Evolutionary conservation across 345 rosid species (phyloP).

Genomic region (Brassica rapa): DNA sequence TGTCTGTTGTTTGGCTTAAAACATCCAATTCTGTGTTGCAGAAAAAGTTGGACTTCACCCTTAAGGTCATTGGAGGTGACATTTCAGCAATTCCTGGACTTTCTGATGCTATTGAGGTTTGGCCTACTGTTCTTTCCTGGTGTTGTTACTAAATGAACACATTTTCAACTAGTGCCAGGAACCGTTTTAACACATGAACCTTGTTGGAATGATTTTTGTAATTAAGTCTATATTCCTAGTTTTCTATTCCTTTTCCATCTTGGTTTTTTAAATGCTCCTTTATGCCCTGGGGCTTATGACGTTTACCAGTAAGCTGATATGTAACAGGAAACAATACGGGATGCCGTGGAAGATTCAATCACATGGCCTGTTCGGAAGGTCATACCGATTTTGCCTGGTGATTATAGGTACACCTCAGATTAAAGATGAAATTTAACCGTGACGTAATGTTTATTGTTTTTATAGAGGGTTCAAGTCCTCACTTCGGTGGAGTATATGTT

Average conservation of each 20-base stretch:
- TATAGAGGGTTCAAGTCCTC: constrained; percentile 4
- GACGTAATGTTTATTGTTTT: constrained; percentile 5
- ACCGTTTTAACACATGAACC: no score
- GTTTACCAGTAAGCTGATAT: constrained; percentile 27
- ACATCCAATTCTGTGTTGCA: constrained; percentile 48
- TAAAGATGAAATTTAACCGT: constrained; percentile 17
- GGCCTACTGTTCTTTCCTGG: constrained; percentile 19
- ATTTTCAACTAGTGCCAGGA: no score
- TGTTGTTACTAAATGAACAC: constrained; percentile 6
- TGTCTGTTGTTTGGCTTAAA: constrained; percentile 8
- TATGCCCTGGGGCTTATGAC: constrained; percentile 12
- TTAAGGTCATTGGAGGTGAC: constrained; percentile 94
- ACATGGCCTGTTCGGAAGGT: constrained; percentile 99
- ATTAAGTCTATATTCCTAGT: background rate
- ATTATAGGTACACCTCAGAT: constrained; percentile 67
- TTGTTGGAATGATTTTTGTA: background rate
- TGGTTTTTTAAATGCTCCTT: background rate
- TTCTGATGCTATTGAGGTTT: constrained; percentile 86
- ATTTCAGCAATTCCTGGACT: constrained; percentile 88
- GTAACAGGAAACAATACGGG: constrained; percentile 78
- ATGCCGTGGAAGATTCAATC: constrained; percentile 95
- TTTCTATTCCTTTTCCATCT: constrained; percentile 17
- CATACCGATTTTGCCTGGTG: constrained; percentile 95
- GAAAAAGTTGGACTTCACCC: constrained; percentile 91
- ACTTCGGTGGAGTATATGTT: background rate